These are phyloP conservation scores for Colletotrichum viniferum DNA, from an alignment of 2,329 filamentous ascomycete genomes.

Conservation along the genomic window DNA sequence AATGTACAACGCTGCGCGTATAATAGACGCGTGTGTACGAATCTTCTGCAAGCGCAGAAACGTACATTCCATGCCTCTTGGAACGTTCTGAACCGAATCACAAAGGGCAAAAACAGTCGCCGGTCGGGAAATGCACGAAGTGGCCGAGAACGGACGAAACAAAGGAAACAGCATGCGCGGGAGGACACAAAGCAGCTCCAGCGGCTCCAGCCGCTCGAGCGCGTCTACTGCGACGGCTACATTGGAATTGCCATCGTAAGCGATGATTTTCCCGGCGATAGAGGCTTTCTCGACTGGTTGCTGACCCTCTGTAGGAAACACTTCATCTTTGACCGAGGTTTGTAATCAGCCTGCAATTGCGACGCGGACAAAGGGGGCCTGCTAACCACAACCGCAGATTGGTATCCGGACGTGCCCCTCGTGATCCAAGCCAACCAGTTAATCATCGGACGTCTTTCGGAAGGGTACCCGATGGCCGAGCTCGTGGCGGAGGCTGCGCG, in stretches of 20 bases:
- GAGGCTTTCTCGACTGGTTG: background rate
- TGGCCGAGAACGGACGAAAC: background rate
- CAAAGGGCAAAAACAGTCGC: background rate
- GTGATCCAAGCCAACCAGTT: slow-evolving; percentile 18
- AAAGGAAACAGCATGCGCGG: slow-evolving; percentile 1
- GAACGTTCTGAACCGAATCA: background rate
- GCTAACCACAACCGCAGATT: background rate
- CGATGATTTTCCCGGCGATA: background rate
- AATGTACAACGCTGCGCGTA: background rate
- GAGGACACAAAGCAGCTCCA: slow-evolving; percentile 10
- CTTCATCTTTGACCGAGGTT: slow-evolving; percentile 19
- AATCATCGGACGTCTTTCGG: slow-evolving; percentile 13
- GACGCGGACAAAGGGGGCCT: background rate
- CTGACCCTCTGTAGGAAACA: background rate
- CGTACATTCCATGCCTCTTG: background rate
- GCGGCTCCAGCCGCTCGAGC: slow-evolving; percentile 16
- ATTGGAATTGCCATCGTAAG: background rate
- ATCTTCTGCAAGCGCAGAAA: background rate
- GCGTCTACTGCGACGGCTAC: background rate
- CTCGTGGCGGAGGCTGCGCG: slow-evolving; percentile 10
- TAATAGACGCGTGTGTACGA: background rate
- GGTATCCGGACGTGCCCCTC: slow-evolving; percentile 17
- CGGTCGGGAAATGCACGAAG: background rate
- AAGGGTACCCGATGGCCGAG: slow-evolving; percentile 5
- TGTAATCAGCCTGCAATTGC: too few species aligned